Base-by-base conservation (phyloP, 768 basidiomycete species). In the Rubroboletus satanas region DNA sequence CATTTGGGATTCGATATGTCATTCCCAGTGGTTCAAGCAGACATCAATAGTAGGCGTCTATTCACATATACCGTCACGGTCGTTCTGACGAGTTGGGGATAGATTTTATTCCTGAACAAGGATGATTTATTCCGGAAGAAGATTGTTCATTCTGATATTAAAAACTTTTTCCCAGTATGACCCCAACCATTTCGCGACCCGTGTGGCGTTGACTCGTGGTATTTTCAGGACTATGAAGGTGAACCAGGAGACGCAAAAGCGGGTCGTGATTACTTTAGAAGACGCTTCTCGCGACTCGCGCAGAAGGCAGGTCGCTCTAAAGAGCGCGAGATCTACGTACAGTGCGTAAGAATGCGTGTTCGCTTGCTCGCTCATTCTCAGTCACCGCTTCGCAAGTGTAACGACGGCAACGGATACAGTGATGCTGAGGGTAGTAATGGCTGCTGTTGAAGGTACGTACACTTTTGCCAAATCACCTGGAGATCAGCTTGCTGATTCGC, bases 1-100 rank as follows among this genome's bases (percentile, higher is more conserved):
- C n/a, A 92, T 98, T 47, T 98, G 94, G 88, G 94, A 98, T 63
- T 93, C 93, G 39, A 95, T 98, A 80, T 95, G 93, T 73, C 93
- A 97, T 70, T 95, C 93, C 10, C 93, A 95, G 60, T 97, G 93
- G 93, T 97, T 97, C 75, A 90, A 90, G 72, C 83, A 88, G 59
- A 95, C 93, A 0, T 93, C 92, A 10, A 92, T 97, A 52, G 93
- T 93, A 59, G 43, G 87, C 75, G 17, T 39, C 37, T 23, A 18
- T 29, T 26, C 49, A 12, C 5, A 11, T n/a, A 14, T 26, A 0
- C 44, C 37, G 17, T 26, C 55, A 31, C 12, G 31, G 26, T 49
- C 38, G 23, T 41, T 52, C 56, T 55, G 11, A 60, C 29, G 10
- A 15, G 18, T 32, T 54, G 21, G 17, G 35, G 38, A 10, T 62